Evolutionary conservation across 768 basidiomycete species (phyloP), one percentile per base, ranked within the genome.

Genomic region (Kwoniella sp.): DNA sequence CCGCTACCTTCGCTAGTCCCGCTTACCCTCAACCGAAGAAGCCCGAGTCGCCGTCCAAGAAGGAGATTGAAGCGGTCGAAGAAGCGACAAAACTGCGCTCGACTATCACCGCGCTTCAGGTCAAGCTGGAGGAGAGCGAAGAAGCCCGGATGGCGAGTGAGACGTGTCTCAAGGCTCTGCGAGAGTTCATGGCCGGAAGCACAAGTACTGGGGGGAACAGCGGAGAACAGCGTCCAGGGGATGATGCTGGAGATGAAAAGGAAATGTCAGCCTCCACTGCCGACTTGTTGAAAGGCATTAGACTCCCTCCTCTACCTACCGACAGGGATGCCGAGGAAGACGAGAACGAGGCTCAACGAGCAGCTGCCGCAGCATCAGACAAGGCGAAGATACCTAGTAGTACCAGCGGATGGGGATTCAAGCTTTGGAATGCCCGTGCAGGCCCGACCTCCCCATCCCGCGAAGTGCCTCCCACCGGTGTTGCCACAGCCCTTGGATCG

Each of bases 101-200:
- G 60, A 90, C 92, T 74, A 64, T 93, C 31, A 81, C 79, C 48
- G 70, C 82, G 1, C 69, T 88, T 62, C 87, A 86, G 70, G 85
- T 86, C 66, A 90, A 92, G 64, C 82, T 95, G 52, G 83, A 76
- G 41, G 93, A 95, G 74, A 84, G 88, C 0, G 88, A 86, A 66
- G 94, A 97, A 80, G 92, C 91, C 2, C 84, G 87, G 54, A 88
- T 92, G 74, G 94, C 94, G 2, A 91, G 90, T 37, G 93, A 97
- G 70, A 86, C 86, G 0, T 93, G 92, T 76, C 87, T 90, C 69
- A 87, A 86, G 60, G 91, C 90, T 0, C 83, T 98, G 48, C 85
- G 93, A 38, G 89, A 87, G 63, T 97, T 81, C 63, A 81, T 83
- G 55, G 75, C 79, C 11, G 48, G 38, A 41, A 37, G 30, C 26